phyloP scores from a whole-genome alignment of 306 rosid species.

The Styphnolobium japonicum region DNA sequence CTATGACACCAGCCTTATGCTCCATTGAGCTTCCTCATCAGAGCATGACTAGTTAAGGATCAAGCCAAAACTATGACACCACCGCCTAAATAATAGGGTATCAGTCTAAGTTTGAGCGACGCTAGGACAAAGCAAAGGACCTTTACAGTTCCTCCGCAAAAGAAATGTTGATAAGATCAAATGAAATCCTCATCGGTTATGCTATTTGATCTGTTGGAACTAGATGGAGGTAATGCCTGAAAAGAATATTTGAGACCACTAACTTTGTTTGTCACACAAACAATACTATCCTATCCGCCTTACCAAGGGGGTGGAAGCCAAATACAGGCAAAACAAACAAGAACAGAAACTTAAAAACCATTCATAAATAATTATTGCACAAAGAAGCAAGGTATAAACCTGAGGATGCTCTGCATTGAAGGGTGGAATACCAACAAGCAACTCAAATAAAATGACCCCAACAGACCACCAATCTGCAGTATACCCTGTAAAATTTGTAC shows the following conservation, averaged over 20 bases:
- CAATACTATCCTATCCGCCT: background rate
- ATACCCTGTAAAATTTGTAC: constrained; percentile 50
- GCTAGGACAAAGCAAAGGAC: background rate
- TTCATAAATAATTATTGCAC: background rate
- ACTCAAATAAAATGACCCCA: constrained; percentile 93
- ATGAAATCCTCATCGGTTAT: background rate
- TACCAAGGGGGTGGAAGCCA: background rate
- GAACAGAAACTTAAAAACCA: constrained; percentile 9
- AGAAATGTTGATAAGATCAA: background rate
- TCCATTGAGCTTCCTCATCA: background rate
- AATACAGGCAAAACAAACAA: background rate
- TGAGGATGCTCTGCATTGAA: constrained; percentile 99
- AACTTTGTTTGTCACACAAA: background rate
- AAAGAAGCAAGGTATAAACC: constrained; percentile 45
- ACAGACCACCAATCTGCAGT: constrained; percentile 99
- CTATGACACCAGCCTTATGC: too few species aligned
- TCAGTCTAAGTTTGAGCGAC: background rate
- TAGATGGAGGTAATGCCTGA: background rate
- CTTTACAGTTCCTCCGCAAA: background rate
- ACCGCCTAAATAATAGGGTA: background rate
- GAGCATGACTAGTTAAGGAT: background rate
- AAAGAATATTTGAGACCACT: background rate
- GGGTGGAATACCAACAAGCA: constrained; percentile 98
- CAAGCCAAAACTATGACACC: background rate
- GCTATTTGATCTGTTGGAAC: background rate